These are phyloP conservation scores for Rhodotorula sp. DNA, from an alignment of 1,284 basidiomycete genomes.

Conservation along the genomic window DNA sequence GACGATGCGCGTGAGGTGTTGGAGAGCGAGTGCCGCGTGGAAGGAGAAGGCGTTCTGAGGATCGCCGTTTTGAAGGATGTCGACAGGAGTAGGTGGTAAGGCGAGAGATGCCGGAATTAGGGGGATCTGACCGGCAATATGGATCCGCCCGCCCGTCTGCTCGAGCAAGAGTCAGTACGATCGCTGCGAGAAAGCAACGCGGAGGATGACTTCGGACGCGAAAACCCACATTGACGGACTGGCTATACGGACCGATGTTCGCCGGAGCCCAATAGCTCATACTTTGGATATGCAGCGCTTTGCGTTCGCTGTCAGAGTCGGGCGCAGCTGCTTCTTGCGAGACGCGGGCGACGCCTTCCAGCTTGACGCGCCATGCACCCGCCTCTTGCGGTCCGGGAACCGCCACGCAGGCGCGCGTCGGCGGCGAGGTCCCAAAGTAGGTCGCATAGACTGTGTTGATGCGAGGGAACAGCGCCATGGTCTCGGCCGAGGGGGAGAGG, in stretches of 20 bases:
- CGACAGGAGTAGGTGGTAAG: conserved; percentile 56
- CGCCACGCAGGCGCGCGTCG: conserved; percentile 86
- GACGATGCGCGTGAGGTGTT: conserved; percentile 28
- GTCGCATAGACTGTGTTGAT: conserved; percentile 75
- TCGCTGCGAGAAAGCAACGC: background rate
- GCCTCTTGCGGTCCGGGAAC: conserved; percentile 48
- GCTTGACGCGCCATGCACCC: conserved; percentile 55
- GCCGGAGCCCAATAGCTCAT: conserved; percentile 98
- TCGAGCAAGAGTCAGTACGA: background rate
- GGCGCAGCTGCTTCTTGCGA: conserved; percentile 27
- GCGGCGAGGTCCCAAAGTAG: conserved; percentile 87
- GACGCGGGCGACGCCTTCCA: conserved; percentile 71
- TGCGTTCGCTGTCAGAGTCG: conserved; percentile 51
- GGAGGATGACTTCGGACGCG: conserved; percentile 35
- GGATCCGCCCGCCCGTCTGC: conserved; percentile 70
- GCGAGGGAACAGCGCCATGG: conserved; percentile 70
- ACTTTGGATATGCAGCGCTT: conserved; percentile 87
- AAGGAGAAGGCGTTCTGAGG: conserved; percentile 44
- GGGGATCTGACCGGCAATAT: conserved; percentile 93
- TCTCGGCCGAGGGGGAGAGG: conserved; percentile 56
- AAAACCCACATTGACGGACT: conserved; percentile 61
- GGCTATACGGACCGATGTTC: conserved; percentile 98
- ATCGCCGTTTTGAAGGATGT: conserved; percentile 42
- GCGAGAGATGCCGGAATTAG: conserved; percentile 69
- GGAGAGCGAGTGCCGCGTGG: conserved; percentile 24